Percentiles rank a stretch among this genome's conserved stretches.
These are phyloP conservation scores for Barnettozyma populi DNA, from an alignment of 805 yeast genomes.

Conservation along the genomic window DNA sequence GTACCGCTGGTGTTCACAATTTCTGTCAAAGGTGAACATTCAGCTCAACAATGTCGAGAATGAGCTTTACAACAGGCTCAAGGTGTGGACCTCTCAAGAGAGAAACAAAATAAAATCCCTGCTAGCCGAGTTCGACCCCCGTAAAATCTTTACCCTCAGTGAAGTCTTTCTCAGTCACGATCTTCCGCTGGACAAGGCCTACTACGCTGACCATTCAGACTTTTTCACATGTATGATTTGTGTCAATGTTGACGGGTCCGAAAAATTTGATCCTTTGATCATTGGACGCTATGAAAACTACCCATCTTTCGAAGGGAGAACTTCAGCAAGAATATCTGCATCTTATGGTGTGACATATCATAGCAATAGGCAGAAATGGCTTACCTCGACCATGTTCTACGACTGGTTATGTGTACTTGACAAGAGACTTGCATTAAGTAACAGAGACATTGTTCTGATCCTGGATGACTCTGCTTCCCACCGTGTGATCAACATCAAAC, in stretches of 20 bases:
- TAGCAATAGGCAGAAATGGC: conserved; percentile 57
- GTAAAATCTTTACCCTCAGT: conserved; percentile 53
- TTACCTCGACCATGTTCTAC: conserved; percentile 57
- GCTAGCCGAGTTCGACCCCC: conserved; percentile 41
- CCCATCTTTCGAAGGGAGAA: conserved; percentile 33
- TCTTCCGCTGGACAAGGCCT: conserved; percentile 54
- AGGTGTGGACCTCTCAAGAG: conserved; percentile 59
- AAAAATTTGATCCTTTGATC: conserved; percentile 53
- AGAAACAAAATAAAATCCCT: conserved; percentile 41
- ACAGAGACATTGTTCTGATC: conserved; percentile 48
- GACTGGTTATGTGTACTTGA: conserved; percentile 58
- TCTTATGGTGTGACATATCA: conserved; percentile 50
- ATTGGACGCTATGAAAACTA: conserved; percentile 53
- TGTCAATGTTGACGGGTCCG: conserved; percentile 57
- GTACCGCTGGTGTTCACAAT: conserved; percentile 51
- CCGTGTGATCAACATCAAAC: conserved; percentile 47
- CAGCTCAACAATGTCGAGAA: conserved; percentile 41
- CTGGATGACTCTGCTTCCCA: conserved; percentile 62
- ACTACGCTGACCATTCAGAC: conserved; percentile 36
- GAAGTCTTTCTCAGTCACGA: conserved; percentile 57
- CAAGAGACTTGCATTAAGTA: conserved; percentile 44
- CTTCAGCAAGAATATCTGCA: conserved; percentile 42
- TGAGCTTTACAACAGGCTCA: conserved; percentile 41
- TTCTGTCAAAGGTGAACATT: conserved; percentile 43
- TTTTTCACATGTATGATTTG: conserved; percentile 56